Base-by-base conservation (phyloP, 192 early-diverging fungal genomes). In the Coemansia biformis region DNA sequence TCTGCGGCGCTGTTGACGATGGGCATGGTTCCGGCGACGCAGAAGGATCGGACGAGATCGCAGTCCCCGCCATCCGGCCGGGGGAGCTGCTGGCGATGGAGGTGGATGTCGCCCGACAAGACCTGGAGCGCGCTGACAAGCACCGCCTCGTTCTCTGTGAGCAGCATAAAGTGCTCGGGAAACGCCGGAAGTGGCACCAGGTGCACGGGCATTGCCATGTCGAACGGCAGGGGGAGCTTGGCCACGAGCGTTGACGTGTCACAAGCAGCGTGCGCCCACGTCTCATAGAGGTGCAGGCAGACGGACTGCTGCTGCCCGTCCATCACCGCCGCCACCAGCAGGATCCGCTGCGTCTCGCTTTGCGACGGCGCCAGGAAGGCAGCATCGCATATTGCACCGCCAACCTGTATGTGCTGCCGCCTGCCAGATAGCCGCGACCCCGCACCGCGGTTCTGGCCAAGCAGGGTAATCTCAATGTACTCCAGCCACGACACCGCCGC, bases 21-120 rank as follows among this genome's bases (percentile, higher is more conserved):
- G 13, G 9, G 1, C 8, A 21, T 16, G 3, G 55, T 58, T 4
- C 55, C 67, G 12, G 60, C 67, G 6, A 59, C 41, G 24, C 68
- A 56, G 30, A 40, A 51, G 1, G 57, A 23, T 14, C 21, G 40
- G 3, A 56, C 57, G 1, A 59, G 42, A 18, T 71, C 60, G 2
- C 3, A 12, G 31, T 1, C 13, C 5, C 10, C 9, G 14, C 22
- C 21, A 5, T 43, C n/a, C 5, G 16, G 31, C 14, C 22, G 40
- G 9, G 57, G 57, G n/a, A 72, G 30, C 12, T 38, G 43, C 29
- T 49, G 48, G 6, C 53, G 40, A 11, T 57, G 48, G 22, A 72
- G 38, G 21, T 60, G 48, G 9, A 72, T 58, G 38, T 72, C 69
- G 14, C 69, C 69, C 4, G 69, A 72, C 23, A 60, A 40, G 7